Percentiles rank a stretch among this genome's conserved stretches.
These are phyloP conservation scores for Vicia villosa DNA, from an alignment of 306 rosid genomes.

Conservation along the genomic window DNA sequence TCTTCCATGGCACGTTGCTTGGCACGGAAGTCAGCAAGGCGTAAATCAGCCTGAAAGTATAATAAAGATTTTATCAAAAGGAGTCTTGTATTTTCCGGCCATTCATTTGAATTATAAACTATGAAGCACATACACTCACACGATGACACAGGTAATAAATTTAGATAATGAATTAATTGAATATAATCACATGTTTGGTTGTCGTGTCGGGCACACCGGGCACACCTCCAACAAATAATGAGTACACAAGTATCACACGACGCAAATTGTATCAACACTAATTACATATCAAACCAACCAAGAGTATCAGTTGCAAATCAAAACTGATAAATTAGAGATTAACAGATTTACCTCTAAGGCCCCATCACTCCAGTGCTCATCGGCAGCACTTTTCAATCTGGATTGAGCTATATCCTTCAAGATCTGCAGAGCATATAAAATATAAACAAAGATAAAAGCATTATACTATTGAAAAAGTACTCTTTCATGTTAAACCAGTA, in stretches of 20 bases:
- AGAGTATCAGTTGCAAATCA: conserved; percentile 17
- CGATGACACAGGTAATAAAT: too few relatives aligned
- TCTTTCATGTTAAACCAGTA: conserved; percentile 25
- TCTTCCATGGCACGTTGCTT: conserved; percentile 98
- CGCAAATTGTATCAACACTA: not conserved
- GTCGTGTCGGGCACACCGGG: too few relatives aligned
- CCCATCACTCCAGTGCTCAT: conserved; percentile 98
- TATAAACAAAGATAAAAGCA: conserved; percentile 11
- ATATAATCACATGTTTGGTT: too few relatives aligned
- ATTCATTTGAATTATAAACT: conserved; percentile 9
- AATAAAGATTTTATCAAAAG: conserved; percentile 37
- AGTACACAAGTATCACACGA: conserved; percentile 23
- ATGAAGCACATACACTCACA: too few relatives aligned
- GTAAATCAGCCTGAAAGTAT: conserved; percentile 80
- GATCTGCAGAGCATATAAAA: conserved; percentile 49
- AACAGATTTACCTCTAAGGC: conserved; percentile 79
- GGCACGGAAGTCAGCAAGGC: conserved; percentile 84
- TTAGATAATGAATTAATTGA: too few relatives aligned
- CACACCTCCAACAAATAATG: not conserved
- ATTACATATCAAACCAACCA: conserved; percentile 18
- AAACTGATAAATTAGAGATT: conserved; percentile 22
- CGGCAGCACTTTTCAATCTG: conserved; percentile 84
- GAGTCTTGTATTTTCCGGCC: not conserved
- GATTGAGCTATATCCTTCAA: conserved; percentile 78
- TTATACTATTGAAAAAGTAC: conserved; percentile 22